Base-by-base conservation (phyloP, 1,284 basidiomycete species). In the Ustilago esculenta region DNA sequence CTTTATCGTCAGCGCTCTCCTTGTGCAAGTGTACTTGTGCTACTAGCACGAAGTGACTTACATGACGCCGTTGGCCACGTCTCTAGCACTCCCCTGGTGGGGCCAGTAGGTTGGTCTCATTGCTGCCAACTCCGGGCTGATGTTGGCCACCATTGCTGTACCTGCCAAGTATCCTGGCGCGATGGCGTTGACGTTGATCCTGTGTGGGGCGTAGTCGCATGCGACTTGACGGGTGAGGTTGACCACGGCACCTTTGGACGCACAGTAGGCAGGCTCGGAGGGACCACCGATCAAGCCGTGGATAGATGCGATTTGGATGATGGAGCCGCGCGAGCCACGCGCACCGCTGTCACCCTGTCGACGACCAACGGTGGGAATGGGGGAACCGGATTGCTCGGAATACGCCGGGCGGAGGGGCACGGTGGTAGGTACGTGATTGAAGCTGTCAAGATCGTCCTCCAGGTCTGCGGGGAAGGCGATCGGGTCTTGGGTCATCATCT, bases 141-240 rank as follows among this genome's bases (percentile, higher is more conserved):
- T 55, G 14, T 63, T 27, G 9, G 60, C 48, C 0, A 68, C 68
- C 70, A 72, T 69, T 1, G 70, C 70, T 3, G 70, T 68, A 11
- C 63, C 61, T 0, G 50, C 55, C 15, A 70, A 17, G 20, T 72
- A 72, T 4, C 66, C 70, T 0, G 66, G 66, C 7, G 53, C 49
- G 49, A 72, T 65, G n/a, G 65, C 64, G 30, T 72, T 72, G 51
- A 67, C 54, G 27, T 72, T 68, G 54, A 72, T 68, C 18, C 69
- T 41, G 11, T 68, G 43, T 14, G 57, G 50, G 7, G 69, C 69
- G 12, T 72, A 72, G 34, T 72, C 69, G 37, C 65, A 60, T 3
- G 69, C 69, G 2, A 72, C 55, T 30, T 72, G 65, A 1, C 69
- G 36, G 1, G 63, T 72, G 5, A 72, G 27, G 33, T 72, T 72